Conservation (phyloP, 768 basidiomycete genomes). For the Leccinum fibrillosum region DNA sequence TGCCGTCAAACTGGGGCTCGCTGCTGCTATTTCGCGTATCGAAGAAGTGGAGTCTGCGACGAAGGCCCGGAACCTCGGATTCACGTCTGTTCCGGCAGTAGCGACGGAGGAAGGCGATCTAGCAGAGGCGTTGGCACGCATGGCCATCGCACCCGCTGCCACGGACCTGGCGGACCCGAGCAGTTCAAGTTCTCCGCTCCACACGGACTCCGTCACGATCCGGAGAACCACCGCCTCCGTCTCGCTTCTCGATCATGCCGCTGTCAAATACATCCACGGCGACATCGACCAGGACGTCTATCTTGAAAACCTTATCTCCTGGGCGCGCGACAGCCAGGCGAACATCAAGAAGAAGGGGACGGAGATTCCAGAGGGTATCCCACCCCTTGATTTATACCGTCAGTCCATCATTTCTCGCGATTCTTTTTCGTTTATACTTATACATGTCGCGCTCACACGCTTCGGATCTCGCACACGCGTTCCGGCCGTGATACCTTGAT, state of each 20-base stretch:
- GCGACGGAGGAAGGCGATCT: constrained; percentile 45
- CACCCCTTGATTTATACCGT: constrained; percentile 86
- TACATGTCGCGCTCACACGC: background rate
- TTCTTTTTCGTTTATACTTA: background rate
- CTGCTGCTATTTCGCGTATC: constrained; percentile 73
- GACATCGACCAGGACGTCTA: constrained; percentile 67
- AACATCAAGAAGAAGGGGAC: constrained; percentile 60
- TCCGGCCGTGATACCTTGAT: background rate
- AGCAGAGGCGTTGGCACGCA: constrained; percentile 42
- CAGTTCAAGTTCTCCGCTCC: constrained; percentile 8
- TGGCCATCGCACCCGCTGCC: constrained; percentile 34
- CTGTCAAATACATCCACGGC: constrained; percentile 73
- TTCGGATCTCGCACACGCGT: background rate
- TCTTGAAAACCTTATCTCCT: constrained; percentile 57
- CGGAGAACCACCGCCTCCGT: constrained; percentile 52
- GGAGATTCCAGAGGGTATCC: constrained; percentile 70
- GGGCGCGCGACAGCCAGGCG: constrained; percentile 56
- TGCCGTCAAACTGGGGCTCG: constrained; percentile 78
- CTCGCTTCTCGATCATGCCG: constrained; percentile 55
- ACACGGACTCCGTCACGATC: constrained; percentile 38
- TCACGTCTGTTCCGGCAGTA: background rate
- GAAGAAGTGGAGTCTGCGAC: constrained; percentile 35
- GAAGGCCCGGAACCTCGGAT: background rate
- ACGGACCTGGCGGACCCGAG: background rate
- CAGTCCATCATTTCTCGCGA: constrained; percentile 23